phyloP scores from a whole-genome alignment of 768 basidiomycete species.

The Phanerodontia chrysosporium region DNA sequence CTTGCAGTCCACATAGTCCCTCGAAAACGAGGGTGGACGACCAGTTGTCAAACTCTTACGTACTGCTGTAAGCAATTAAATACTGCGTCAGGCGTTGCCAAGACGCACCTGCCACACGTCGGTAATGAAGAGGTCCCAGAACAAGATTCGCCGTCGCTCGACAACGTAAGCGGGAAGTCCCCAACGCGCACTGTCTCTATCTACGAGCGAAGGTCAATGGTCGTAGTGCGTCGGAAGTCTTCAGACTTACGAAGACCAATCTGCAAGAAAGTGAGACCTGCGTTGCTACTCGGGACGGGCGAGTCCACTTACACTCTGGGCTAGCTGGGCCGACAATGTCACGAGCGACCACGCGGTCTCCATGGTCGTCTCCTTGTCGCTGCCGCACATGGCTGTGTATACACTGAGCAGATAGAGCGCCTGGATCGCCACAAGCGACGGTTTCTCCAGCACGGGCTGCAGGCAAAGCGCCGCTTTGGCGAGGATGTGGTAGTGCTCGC shows the following conservation, averaged over 20 bases:
- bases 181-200: conserved; percentile 69
- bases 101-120: conserved; percentile 62
- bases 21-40: conserved; percentile 63
- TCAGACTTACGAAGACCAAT: conserved; percentile 38
- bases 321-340: conserved; percentile 52
- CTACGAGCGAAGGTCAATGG: conserved; percentile 29
- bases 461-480: conserved; percentile 61
- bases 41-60: conserved; percentile 63
- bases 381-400: conserved; percentile 67
- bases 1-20: conserved; percentile 63
- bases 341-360: conserved; percentile 34
- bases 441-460: conserved; percentile 68
- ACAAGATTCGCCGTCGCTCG: conserved; percentile 59
- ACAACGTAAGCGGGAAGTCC: conserved; percentile 57
- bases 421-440: conserved; percentile 68
- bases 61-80: neutral
- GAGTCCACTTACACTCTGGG: conserved; percentile 51
- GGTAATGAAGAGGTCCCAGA: conserved; percentile 76
- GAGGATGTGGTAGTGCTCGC: conserved; percentile 61
- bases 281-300: conserved; percentile 8
- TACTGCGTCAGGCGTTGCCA: neutral
- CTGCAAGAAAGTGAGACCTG: conserved; percentile 17
- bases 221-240: neutral
- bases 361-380: conserved; percentile 60
- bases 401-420: conserved; percentile 63